Evolutionary conservation across 176 grass and related monocot genomes (phyloP).

Genomic region (Oryza nivara): DNA sequence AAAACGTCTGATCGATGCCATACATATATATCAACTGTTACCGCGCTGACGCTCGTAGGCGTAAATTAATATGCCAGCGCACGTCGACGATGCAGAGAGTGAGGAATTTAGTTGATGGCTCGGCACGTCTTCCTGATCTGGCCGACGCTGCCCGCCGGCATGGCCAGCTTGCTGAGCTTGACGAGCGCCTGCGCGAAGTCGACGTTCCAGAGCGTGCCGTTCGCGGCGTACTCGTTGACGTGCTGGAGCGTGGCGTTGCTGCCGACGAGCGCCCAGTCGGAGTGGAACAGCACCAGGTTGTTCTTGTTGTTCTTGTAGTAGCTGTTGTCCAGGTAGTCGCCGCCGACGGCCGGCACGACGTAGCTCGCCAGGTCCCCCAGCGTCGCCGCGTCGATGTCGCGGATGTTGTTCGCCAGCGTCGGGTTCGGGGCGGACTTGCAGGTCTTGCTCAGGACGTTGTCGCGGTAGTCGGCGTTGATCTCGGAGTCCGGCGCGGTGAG

Average conservation of each 20-base stretch:
- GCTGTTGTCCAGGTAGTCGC: not conserved
- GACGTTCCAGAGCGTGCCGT: not conserved
- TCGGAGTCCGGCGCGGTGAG: not conserved
- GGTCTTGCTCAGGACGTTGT: not conserved
- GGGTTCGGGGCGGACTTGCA: not conserved
- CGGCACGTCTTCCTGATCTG: not conserved
- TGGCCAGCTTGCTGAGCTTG: conserved; percentile 10
- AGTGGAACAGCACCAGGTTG: not conserved
- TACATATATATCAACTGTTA: no score
- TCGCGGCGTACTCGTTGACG: not conserved
- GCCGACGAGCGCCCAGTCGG: not conserved
- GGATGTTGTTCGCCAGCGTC: conserved; percentile 16
- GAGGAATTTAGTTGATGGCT: not conserved
- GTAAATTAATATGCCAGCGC: no score
- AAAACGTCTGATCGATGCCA: no score
- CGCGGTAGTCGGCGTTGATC: not conserved
- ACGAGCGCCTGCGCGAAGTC: conserved; percentile 15
- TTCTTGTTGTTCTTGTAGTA: conserved; percentile 6
- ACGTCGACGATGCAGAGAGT: no score
- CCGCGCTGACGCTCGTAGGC: no score
- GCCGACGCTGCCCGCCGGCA: not conserved
- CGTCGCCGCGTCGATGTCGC: not conserved
- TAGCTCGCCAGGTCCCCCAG: conserved; percentile 19
- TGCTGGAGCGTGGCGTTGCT: not conserved
- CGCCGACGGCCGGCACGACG: not conserved